Evolutionary conservation across 257 asterid species (phyloP), one percentile per base, ranked within the genome.

Genomic region (Buddleja alternifolia): DNA sequence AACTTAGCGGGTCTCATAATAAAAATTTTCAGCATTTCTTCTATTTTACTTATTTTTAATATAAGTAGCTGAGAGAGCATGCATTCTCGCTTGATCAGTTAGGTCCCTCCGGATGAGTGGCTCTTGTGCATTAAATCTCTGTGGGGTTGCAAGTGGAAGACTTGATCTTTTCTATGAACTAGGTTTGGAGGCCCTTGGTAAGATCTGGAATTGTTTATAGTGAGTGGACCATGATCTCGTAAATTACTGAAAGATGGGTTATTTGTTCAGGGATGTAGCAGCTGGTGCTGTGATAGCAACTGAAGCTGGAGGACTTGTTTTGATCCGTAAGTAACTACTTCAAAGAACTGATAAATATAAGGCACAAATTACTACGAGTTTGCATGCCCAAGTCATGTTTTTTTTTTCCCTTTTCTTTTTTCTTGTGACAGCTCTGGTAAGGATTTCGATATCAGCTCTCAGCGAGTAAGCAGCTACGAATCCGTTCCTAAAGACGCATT

Each of bases 181-280:
- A 53, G 96, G 93, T 92, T 81, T 50, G 98, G 98, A 62, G 96
- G 96, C 54, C 95, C 95, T 37, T 92, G 98, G 91, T 83, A 81
- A 70, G 77, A 53, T 72, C 10, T 46, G 37, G 0, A 52, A 29
- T 16, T 40, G 3, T 69, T 37, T 56, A 29, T 29, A 29, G 34
- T 11, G 14, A 54, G 10, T 61, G 50, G 45, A 25, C 21, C 44
- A 4, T 47, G 70, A 57, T 61, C 62, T 48, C 39, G 50, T 36
- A 37, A 37, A 55, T 37, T 61, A 60, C 37, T 66, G 69, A 64
- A 25, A 7, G 3, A 57, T 75, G 52, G 21, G 15, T 48, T 50
- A 20, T 69, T n/a, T 62, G 42, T 60, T 54, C 81, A 87, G 95
- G 96, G 98, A 92, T 74, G 86, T 89, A 41, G 96, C 98, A 10